Evolutionary conservation across 495 filamentous ascomycete species (phyloP).

Genomic region (Parathielavia appendiculata): DNA sequence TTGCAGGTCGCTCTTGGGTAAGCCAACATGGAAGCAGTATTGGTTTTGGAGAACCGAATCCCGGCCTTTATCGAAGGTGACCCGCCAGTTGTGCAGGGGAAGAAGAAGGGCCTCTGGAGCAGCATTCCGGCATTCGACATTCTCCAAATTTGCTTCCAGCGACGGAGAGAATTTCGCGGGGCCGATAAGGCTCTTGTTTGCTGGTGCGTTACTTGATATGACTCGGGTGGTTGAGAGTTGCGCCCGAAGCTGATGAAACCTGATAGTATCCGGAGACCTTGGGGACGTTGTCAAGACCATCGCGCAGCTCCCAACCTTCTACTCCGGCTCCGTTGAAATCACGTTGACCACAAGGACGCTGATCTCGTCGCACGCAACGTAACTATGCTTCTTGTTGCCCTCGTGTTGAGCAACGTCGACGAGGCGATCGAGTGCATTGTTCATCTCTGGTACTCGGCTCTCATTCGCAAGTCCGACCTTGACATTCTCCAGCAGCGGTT

Average conservation of each 20-base stretch:
- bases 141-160: neutral
- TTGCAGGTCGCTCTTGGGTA: conserved; percentile 33
- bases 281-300: conserved; percentile 43
- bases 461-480: neutral
- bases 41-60: neutral
- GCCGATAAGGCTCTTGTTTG: neutral
- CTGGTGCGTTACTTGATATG: neutral
- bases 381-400: conserved; percentile 41
- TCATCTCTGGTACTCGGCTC: conserved; percentile 31
- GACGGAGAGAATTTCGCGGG: neutral
- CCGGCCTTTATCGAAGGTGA: neutral
- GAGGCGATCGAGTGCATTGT: conserved; percentile 11
- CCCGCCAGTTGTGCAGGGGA: neutral
- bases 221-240: too few species aligned
- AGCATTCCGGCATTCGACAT: neutral
- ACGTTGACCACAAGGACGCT: conserved; percentile 41
- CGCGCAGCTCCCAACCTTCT: conserved; percentile 28
- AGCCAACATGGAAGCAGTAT: conserved; percentile 11
- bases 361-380: conserved; percentile 42
- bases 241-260: conserved; percentile 12
- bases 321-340: conserved; percentile 22
- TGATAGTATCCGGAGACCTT: conserved; percentile 45
- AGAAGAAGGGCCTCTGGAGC: neutral
- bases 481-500: conserved; percentile 2
- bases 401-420: neutral